These are phyloP conservation scores for Dictyostelium purpureum DNA, from an alignment of 78 protist species.

Conservation along the genomic window DNA sequence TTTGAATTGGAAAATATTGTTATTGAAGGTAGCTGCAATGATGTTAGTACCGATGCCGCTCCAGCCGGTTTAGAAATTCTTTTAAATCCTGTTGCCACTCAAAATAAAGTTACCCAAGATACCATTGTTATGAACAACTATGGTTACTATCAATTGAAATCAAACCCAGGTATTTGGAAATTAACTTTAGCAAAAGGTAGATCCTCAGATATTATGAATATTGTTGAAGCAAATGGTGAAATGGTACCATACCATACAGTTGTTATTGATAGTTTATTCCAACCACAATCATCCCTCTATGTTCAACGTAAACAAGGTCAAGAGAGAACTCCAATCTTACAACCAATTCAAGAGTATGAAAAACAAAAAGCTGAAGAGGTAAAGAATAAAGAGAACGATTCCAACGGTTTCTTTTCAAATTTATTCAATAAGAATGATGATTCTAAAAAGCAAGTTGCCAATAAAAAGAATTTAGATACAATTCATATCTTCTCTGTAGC, in stretches of 20 bases:
- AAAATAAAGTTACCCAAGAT: slow-evolving; percentile 10
- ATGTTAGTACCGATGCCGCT: background rate
- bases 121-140: slow-evolving; percentile 79
- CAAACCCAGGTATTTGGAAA: slow-evolving; percentile 89
- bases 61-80: slow-evolving; percentile 44
- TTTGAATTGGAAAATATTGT: slow-evolving; percentile 59
- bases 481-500: slow-evolving; percentile 97
- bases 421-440: background rate
- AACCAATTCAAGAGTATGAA: slow-evolving; percentile 29
- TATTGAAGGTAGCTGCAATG: slow-evolving; percentile 50
- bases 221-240: background rate
- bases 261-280: background rate
- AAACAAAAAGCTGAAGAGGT: background rate
- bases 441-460: slow-evolving; percentile 3
- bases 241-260: slow-evolving; percentile 7
- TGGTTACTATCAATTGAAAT: slow-evolving; percentile 94
- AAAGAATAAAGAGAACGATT: background rate
- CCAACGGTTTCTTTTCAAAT: background rate
- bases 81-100: background rate
- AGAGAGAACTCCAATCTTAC: slow-evolving; percentile 25
- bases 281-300: background rate
- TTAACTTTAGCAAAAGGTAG: slow-evolving; percentile 45
- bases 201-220: slow-evolving; percentile 6
- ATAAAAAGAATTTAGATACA: slow-evolving; percentile 44
- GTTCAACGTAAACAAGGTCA: slow-evolving; percentile 30